Evolutionary conservation across 352 stramenopile genomes (phyloP).

Genomic region (Peronospora farinosa): DNA sequence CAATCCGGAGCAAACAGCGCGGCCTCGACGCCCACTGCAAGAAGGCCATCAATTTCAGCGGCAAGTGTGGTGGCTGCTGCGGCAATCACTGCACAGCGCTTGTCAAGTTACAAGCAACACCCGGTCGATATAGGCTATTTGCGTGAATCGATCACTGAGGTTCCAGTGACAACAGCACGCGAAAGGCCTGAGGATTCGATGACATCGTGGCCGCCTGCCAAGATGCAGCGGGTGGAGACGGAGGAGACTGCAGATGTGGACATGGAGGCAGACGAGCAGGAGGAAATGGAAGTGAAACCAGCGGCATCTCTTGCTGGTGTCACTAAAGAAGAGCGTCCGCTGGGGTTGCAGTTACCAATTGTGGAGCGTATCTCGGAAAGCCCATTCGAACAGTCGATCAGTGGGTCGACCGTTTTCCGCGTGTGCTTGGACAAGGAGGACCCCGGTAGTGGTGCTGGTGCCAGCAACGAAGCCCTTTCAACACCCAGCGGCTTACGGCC

Average conservation of each 20-base stretch:
- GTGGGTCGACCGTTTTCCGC: constrained; percentile 18
- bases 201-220: constrained; percentile 23
- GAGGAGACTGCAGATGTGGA: constrained; percentile 31
- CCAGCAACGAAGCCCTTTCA: not conserved
- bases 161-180: constrained; percentile 4
- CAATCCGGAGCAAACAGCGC: constrained; percentile 38
- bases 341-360: constrained; percentile 21
- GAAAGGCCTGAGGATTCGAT: constrained; percentile 25
- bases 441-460: not conserved
- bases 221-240: constrained; percentile 29
- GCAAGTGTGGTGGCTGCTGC: constrained; percentile 30
- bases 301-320: constrained; percentile 12
- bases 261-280: constrained; percentile 31
- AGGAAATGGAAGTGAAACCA: constrained; percentile 25
- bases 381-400: constrained; percentile 27
- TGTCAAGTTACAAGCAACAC: constrained; percentile 62
- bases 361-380: constrained; percentile 31
- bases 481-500: constrained; percentile 16
- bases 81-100: constrained; percentile 38
- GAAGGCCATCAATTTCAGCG: constrained; percentile 32
- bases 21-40: constrained; percentile 25
- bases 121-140: constrained; percentile 67
- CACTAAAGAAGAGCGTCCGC: constrained; percentile 2
- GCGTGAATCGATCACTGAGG: constrained; percentile 40
- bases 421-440: constrained; percentile 26